phyloP scores from a whole-genome alignment of 78 protist genomes.

The Dictyostelium brefeldianum region DNA sequence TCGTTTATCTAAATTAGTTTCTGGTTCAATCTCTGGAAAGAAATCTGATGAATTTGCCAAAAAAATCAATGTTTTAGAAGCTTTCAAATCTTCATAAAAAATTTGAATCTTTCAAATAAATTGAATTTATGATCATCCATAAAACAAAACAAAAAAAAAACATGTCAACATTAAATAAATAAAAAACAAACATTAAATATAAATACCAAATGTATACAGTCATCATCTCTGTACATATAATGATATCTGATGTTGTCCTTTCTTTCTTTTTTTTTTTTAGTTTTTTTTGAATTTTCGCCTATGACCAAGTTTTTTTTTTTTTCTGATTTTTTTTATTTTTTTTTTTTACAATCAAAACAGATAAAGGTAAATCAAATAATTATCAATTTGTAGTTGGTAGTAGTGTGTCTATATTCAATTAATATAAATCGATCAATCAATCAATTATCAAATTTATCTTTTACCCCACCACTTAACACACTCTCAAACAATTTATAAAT shows the following conservation, averaged over 20 bases:
- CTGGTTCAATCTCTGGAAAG: conserved; percentile 37
- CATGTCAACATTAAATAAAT: not conserved
- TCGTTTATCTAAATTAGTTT: conserved; percentile 78
- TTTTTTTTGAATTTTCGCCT: not conserved
- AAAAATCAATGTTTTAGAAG: conserved; percentile 78
- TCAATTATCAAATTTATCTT: too few species aligned
- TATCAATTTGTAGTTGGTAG: too few species aligned
- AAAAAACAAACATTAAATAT: not conserved
- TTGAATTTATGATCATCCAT: too few species aligned
- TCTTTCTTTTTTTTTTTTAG: not conserved
- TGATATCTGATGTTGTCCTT: not conserved
- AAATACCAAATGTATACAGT: too few species aligned
- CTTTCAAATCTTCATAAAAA: conserved; percentile 41
- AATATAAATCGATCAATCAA: too few species aligned
- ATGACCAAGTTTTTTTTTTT: not conserved
- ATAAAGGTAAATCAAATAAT: not conserved
- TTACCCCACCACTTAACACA: too few species aligned
- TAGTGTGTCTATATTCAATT: too few species aligned
- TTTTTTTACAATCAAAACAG: not conserved
- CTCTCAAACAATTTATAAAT: too few species aligned
- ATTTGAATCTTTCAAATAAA: too few species aligned
- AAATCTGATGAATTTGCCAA: conserved; percentile 81
- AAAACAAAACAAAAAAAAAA: not conserved
- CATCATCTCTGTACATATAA: too few species aligned
- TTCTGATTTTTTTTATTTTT: not conserved